These are phyloP conservation scores for Thinopyrum obtusiflorum DNA, from an alignment of 202 grass and related monocot genomes.

Conservation along the genomic window DNA sequence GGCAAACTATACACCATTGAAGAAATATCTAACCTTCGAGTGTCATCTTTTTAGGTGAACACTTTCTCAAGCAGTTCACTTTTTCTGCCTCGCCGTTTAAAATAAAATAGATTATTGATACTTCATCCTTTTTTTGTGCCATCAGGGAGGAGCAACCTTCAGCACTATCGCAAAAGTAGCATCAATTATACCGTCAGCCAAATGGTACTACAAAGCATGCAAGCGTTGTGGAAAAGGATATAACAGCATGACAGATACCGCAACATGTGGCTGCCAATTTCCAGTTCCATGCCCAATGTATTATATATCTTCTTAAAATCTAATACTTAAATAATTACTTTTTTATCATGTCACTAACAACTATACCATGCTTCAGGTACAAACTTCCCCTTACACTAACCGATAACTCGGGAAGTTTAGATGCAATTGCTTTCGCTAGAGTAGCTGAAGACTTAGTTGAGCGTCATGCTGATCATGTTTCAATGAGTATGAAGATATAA, in stretches of 20 bases:
- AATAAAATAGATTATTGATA: neutral
- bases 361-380: neutral
- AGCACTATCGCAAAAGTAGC: neutral
- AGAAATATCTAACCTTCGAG: neutral
- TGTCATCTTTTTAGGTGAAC: neutral
- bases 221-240: neutral
- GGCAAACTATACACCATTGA: neutral
- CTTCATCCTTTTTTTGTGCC: neutral
- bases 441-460: neutral
- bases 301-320: neutral
- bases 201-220: constrained; percentile 6
- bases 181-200: neutral
- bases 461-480: neutral
- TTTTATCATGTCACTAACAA: neutral
- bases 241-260: neutral
- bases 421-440: neutral
- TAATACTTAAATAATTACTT: neutral
- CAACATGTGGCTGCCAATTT: neutral
- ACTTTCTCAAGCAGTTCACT: neutral
- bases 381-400: neutral
- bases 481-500: neutral
- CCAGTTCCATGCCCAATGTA: neutral
- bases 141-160: neutral
- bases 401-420: neutral
- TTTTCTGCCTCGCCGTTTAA: neutral